Evolutionary conservation across 1,284 basidiomycete species (phyloP).

Genomic region (Peniophora sp.): DNA sequence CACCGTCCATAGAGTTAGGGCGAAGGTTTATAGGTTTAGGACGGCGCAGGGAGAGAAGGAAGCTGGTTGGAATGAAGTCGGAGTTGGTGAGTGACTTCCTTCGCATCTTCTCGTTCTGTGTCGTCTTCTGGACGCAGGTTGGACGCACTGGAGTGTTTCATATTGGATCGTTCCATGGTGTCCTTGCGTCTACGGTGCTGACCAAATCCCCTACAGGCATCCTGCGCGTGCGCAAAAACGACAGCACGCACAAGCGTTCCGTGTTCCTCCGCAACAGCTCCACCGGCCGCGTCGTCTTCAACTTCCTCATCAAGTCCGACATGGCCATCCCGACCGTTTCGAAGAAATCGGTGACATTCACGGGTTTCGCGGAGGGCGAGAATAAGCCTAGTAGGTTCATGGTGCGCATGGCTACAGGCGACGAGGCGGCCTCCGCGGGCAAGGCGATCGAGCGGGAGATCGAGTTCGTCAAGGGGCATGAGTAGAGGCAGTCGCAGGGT

Average conservation of each 20-base stretch:
- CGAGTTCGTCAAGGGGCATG: conserved; percentile 28
- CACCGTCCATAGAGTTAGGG: conserved; percentile 51
- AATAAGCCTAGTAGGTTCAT: conserved; percentile 44
- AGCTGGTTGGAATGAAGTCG: conserved; percentile 51
- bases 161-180: too few relatives aligned
- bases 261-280: conserved; percentile 60
- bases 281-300: conserved; percentile 66
- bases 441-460: conserved; percentile 60
- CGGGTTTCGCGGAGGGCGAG: conserved; percentile 51
- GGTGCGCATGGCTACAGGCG: conserved; percentile 56
- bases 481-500: too few relatives aligned
- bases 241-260: conserved; percentile 44
- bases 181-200: too few relatives aligned
- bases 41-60: conserved; percentile 38
- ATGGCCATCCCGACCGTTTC: conserved; percentile 42
- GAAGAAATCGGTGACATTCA: conserved; percentile 50
- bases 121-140: too few relatives aligned
- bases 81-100: conserved; percentile 39
- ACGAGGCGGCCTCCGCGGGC: conserved; percentile 51
- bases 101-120: too few relatives aligned
- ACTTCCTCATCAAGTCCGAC: conserved; percentile 51
- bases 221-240: conserved; percentile 65
- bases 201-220: conserved; percentile 44
- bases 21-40: conserved; percentile 57
- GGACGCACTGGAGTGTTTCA: too few relatives aligned